Percentiles rank a stretch among this genome's conserved stretches.
Evolutionary conservation across 2,329 filamentous ascomycete genomes (phyloP).

Genomic region (Stemphylium beticola): DNA sequence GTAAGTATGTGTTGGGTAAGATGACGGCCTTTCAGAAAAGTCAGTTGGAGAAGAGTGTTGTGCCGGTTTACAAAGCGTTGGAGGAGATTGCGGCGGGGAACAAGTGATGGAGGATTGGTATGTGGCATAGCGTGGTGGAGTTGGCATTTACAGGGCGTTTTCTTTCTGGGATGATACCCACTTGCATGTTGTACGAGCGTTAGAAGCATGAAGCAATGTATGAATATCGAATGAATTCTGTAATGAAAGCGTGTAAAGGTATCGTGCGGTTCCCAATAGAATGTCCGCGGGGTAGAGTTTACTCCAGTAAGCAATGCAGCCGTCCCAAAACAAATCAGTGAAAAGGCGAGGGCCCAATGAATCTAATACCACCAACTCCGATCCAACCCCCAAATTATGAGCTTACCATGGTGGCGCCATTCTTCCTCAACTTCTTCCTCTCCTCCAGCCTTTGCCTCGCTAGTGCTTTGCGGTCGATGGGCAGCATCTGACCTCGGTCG

Average conservation of each 20-base stretch:
- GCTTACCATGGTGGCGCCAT: constrained; percentile 8
- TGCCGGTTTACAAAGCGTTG: constrained; percentile 60
- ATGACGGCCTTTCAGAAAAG: constrained; percentile 57
- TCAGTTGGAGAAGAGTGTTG: constrained; percentile 56
- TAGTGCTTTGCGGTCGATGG: constrained; percentile 35
- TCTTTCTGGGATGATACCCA: constrained; percentile 17
- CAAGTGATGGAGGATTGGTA: neutral
- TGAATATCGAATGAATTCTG: constrained; percentile 12
- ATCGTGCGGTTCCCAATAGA: constrained; percentile 27
- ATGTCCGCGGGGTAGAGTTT: constrained; percentile 1
- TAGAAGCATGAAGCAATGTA: constrained; percentile 7
- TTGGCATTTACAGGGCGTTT: constrained; percentile 12
- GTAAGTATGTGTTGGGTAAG: constrained; percentile 76
- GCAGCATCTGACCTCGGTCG: constrained; percentile 25
- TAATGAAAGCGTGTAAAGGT: constrained; percentile 20
- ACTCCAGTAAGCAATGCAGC: neutral
- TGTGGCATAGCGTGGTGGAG: constrained; percentile 5
- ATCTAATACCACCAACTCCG: neutral
- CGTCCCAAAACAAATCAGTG: neutral
- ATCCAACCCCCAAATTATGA: neutral
- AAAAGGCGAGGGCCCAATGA: neutral
- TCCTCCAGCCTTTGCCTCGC: constrained; percentile 36
- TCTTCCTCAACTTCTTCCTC: constrained; percentile 36
- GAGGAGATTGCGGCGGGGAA: constrained; percentile 55
- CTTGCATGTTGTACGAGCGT: neutral